Conservation (phyloP, 2,329 filamentous ascomycete genomes). For the Amylocarpus encephaloides region DNA sequence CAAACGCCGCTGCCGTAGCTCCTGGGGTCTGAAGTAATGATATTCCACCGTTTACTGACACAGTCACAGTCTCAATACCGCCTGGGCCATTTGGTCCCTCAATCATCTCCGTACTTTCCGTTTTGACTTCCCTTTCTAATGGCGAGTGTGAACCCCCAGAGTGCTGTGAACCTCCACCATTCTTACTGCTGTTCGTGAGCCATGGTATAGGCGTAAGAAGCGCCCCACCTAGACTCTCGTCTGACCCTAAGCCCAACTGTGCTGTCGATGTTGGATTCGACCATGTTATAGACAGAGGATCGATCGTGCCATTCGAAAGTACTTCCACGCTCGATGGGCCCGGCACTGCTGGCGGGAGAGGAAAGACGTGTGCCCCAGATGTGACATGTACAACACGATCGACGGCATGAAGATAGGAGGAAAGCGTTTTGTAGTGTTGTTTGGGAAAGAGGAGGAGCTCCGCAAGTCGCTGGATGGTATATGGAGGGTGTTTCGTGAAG, state of each 20-base stretch:
- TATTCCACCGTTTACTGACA: conserved; percentile 61
- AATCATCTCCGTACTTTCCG: conserved; percentile 72
- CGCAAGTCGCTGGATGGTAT: conserved; percentile 86
- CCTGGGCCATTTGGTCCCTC: conserved; percentile 75
- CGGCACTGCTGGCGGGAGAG: conserved; percentile 63
- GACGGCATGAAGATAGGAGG: conserved; percentile 82
- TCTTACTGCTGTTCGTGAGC: conserved; percentile 46
- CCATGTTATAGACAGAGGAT: conserved; percentile 40
- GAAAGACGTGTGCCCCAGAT: conserved; percentile 73
- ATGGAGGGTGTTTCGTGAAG: conserved; percentile 73
- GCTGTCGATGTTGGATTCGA: conserved; percentile 38
- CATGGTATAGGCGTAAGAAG: conserved; percentile 91
- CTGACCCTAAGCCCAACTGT: conserved; percentile 58
- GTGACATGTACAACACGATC: conserved; percentile 89
- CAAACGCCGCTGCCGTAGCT: conserved; percentile 19
- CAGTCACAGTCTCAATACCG: conserved; percentile 73
- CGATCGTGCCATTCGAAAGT: conserved; percentile 51
- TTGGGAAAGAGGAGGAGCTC: conserved; percentile 76
- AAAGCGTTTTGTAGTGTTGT: conserved; percentile 72
- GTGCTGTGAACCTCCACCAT: conserved; percentile 22
- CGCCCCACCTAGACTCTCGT: conserved; percentile 85
- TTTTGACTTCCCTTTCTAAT: conserved; percentile 57
- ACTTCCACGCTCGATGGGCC: conserved; percentile 49
- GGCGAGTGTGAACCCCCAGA: conserved; percentile 30
- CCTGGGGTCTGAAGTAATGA: conserved; percentile 39